These are phyloP conservation scores for Lactarius sp. DNA, from an alignment of 768 basidiomycete species.

Conservation along the genomic window DNA sequence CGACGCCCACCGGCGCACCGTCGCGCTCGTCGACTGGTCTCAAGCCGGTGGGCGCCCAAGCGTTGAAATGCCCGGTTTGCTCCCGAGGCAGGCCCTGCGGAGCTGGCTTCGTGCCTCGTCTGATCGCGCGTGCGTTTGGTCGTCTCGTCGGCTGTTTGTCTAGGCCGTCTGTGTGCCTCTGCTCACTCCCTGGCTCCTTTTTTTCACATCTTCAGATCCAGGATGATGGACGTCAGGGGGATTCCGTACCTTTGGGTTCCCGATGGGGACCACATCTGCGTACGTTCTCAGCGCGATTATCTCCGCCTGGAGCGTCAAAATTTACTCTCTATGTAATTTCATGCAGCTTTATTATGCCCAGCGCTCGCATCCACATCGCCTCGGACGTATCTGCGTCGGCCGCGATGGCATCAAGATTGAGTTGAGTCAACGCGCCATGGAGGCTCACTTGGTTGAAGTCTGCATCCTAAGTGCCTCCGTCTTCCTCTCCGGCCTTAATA, in stretches of 20 bases:
- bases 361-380: not conserved
- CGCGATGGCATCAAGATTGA: constrained; percentile 22
- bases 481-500: constrained; percentile 23
- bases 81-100: constrained; percentile 15
- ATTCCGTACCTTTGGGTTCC: constrained; percentile 24
- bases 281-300: constrained; percentile 3
- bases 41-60: constrained; percentile 2
- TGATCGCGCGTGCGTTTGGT: constrained; percentile 17
- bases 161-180: not conserved
- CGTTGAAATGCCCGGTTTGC: constrained; percentile 25
- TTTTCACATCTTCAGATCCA: constrained; percentile 6
- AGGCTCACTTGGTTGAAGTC: constrained; percentile 21
- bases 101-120: constrained; percentile 22
- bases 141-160: not conserved
- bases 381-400: constrained; percentile 17
- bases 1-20: constrained; percentile 19
- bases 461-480: constrained; percentile 25
- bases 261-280: constrained; percentile 21
- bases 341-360: constrained; percentile 17
- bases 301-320: not conserved
- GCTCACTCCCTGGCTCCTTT: not conserved
- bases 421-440: constrained; percentile 22
- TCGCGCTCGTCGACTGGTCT: constrained; percentile 23
- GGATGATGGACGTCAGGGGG: constrained; percentile 24
- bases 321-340: not conserved